Evolutionary conservation across 768 basidiomycete genomes (phyloP), one percentile per base, ranked within the genome.

Genomic region (Ephemerocybe angulata): DNA sequence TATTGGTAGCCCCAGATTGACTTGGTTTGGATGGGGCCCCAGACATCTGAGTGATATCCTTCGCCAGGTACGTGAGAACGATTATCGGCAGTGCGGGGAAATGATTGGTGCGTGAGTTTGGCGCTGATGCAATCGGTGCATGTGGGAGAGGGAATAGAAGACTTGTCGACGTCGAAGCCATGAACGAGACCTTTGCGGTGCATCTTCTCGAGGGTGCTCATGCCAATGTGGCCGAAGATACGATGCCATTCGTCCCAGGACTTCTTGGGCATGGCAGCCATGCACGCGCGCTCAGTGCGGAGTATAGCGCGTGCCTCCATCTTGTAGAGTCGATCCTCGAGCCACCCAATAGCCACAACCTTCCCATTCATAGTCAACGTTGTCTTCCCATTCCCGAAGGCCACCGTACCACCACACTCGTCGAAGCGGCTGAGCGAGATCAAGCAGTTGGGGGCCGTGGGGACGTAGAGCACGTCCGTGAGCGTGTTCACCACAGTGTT

Each of bases 111-210:
- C n/a, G 68, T 65, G 8, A 63, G 58, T 51, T 77, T 76, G 1
- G 70, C 70, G 35, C 66, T 54, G 42, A 75, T 63, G 58, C 74
- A 77, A 11, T 63, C 61, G 38, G 67, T 60, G 31, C 73, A 75
- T 29, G 64, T 57, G 31, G 2, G 44, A 17, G 55, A 56, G 38
- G 61, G 60, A 17, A 58, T 55, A 0, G 51, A 52, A 3, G 60
- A 55, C 37, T 54, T 35, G 51, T 64, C 59, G 2, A 66, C 52
- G 19, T 56, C 50, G 31, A 59, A 31, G 19, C 69, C 63, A 25
- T 48, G 21, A 8, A 70, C 65, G 31, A 66, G 50, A 7, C 52
- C 19, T 3, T 63, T 49, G 10, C 1, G 25, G 17, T 61, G 52
- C 4, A 68, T 42, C 12, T 50, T 25, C 31, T 68, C 55, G 1